phyloP scores from a whole-genome alignment of 345 rosid species.

The Populus deltoides region DNA sequence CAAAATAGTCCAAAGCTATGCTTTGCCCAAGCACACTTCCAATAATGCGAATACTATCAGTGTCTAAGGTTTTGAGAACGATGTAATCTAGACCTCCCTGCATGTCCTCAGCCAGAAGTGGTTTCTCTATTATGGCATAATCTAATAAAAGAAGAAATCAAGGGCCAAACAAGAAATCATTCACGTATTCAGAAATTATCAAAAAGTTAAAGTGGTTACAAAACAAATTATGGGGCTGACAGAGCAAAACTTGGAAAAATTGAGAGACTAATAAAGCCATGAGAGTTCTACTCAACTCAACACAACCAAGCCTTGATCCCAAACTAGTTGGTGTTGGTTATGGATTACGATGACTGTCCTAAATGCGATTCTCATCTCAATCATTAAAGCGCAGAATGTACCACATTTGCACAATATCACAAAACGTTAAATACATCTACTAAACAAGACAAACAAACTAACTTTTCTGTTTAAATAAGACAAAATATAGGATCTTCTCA shows the following conservation, averaged over 20 bases:
- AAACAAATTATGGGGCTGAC: background rate
- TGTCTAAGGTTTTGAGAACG: slow-evolving; percentile 70
- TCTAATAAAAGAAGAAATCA: slow-evolving; percentile 40
- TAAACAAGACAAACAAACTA: background rate
- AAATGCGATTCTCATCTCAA: background rate
- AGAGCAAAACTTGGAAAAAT: background rate
- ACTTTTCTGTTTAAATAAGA: background rate
- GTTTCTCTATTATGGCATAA: slow-evolving; percentile 84
- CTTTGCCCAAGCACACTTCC: slow-evolving; percentile 97
- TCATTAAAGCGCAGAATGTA: background rate
- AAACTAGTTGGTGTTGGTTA: background rate
- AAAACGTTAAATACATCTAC: background rate
- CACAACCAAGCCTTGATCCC: background rate
- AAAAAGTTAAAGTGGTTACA: background rate
- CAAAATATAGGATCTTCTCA: background rate
- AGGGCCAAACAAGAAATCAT: slow-evolving; percentile 19
- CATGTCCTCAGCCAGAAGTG: slow-evolving; percentile 66
- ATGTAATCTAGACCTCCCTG: slow-evolving; percentile 79
- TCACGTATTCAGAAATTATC: background rate
- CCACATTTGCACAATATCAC: background rate
- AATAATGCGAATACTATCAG: slow-evolving; percentile 77
- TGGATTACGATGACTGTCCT: background rate
- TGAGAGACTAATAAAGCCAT: background rate
- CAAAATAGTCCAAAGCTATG: slow-evolving; percentile 89
- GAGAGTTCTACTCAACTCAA: background rate